Conservation (phyloP, 2,329 filamentous ascomycete genomes). For the Tothia fuscella region DNA sequence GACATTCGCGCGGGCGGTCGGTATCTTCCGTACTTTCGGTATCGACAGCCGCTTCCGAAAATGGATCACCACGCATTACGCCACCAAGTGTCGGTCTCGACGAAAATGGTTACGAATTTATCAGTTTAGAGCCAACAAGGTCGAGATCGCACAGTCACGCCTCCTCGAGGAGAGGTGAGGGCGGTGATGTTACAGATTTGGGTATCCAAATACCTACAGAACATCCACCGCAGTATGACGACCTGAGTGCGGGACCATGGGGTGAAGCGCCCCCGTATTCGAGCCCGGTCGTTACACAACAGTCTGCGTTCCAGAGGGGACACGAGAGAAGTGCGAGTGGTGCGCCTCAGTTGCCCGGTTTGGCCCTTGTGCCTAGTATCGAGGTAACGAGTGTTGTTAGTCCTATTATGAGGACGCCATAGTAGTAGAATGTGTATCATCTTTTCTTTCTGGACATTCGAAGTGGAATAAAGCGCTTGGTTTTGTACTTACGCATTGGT, state of each 20-base stretch:
- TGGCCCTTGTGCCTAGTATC: conserved; percentile 6
- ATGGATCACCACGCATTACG: not conserved
- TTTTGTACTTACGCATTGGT: too few species aligned
- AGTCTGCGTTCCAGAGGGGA: too few species aligned
- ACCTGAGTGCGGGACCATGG: too few species aligned
- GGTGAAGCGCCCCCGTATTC: conserved; percentile 39
- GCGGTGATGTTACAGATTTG: conserved; percentile 14
- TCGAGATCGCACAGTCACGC: conserved; percentile 21
- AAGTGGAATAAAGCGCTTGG: too few species aligned
- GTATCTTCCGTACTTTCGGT: conserved; percentile 29
- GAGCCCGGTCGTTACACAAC: conserved; percentile 23
- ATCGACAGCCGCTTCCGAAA: conserved; percentile 24
- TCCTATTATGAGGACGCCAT: not conserved
- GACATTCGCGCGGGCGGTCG: conserved; percentile 31
- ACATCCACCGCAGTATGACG: conserved; percentile 27
- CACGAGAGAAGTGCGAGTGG: not conserved
- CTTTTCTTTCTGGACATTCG: too few species aligned
- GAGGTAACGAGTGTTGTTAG: conserved; percentile 4
- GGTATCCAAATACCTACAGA: conserved; percentile 17
- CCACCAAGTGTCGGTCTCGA: conserved; percentile 15
- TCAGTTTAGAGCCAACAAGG: conserved; percentile 23
- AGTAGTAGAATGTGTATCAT: too few species aligned
- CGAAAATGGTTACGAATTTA: conserved; percentile 31
- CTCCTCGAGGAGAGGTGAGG: conserved; percentile 14
- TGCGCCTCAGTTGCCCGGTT: conserved; percentile 5